Conservation (phyloP, 2,329 filamentous ascomycete species). For the Zasmidium citrigriseum region DNA sequence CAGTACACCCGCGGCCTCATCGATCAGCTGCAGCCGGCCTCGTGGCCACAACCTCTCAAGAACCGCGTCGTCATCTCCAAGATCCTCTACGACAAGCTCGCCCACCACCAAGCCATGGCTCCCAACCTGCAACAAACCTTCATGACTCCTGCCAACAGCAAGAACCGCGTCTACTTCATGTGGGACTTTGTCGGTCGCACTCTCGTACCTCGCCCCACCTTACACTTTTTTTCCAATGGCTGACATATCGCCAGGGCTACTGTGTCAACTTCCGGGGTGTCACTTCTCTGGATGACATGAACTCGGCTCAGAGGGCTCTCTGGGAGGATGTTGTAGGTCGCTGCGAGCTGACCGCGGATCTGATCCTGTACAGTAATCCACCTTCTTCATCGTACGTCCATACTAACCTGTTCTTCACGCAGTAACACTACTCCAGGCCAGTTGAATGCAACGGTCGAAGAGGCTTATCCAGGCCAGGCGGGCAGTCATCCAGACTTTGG, state of each 20-base stretch:
- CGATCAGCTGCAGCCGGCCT: conserved; percentile 16
- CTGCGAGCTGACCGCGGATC: conserved; percentile 6
- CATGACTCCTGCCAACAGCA: conserved; percentile 36
- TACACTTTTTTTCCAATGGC: not conserved
- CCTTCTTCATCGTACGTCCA: too few species aligned
- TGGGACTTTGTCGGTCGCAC: conserved; percentile 38
- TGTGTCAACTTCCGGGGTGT: not conserved
- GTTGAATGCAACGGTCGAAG: conserved; percentile 27
- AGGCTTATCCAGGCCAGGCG: conserved; percentile 25
- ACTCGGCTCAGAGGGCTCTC: too few species aligned
- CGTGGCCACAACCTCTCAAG: conserved; percentile 25
- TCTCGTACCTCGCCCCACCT: conserved; percentile 6
- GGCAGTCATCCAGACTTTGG: conserved; percentile 20
- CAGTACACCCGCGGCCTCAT: conserved; percentile 28
- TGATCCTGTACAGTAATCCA: conserved; percentile 22
- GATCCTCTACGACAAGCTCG: conserved; percentile 30
- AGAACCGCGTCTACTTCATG: conserved; percentile 41
- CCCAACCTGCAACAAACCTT: conserved; percentile 37
- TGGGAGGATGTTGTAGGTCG: conserved; percentile 17
- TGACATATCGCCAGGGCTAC: too few species aligned
- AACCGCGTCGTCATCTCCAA: conserved; percentile 20
- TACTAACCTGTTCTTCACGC: too few species aligned
- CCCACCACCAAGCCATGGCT: conserved; percentile 35
- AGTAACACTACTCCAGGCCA: too few species aligned
- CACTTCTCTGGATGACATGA: too few species aligned